Percentiles rank a stretch among this genome's conserved stretches.
phyloP scores from a whole-genome alignment of 768 basidiomycete genomes.

The Pulveroboletus ravenelii region DNA sequence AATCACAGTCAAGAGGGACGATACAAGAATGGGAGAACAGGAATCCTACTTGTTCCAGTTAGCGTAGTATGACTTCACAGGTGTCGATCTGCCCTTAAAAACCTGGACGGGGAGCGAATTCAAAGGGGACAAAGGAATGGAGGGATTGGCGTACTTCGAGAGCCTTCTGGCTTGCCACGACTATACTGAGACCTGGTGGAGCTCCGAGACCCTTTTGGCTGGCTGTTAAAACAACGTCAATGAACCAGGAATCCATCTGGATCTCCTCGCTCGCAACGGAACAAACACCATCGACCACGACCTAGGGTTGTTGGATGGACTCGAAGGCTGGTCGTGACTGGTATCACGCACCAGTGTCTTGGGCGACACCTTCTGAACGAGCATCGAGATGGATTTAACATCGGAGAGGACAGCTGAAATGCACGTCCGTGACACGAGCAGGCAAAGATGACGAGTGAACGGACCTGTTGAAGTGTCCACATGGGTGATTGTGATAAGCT shows the following conservation, averaged over 20 bases:
- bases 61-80: slow-evolving; percentile 77
- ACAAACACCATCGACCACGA: slow-evolving; percentile 91
- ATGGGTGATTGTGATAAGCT: slow-evolving; percentile 89
- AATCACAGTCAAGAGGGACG: neutral
- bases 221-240: slow-evolving; percentile 85
- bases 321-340: neutral
- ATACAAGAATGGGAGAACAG: neutral
- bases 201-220: slow-evolving; percentile 91
- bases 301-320: slow-evolving; percentile 33
- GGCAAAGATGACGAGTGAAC: neutral
- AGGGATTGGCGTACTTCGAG: slow-evolving; percentile 43
- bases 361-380: slow-evolving; percentile 74
- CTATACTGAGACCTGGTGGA: slow-evolving; percentile 88
- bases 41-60: slow-evolving; percentile 73
- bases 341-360: slow-evolving; percentile 62
- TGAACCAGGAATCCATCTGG: slow-evolving; percentile 85
- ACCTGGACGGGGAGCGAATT: neutral
- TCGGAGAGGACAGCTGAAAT: slow-evolving; percentile 75
- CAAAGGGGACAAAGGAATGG: neutral
- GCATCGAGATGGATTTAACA: slow-evolving; percentile 67
- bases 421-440: neutral
- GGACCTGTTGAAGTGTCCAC: slow-evolving; percentile 85
- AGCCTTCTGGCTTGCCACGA: slow-evolving; percentile 77
- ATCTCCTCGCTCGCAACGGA: slow-evolving; percentile 96
- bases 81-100: slow-evolving; percentile 33